Percentiles rank a stretch among this genome's conserved stretches.
These are phyloP conservation scores for Aphanomyces euteiches DNA, from an alignment of 352 stramenopile genomes.

Conservation along the genomic window DNA sequence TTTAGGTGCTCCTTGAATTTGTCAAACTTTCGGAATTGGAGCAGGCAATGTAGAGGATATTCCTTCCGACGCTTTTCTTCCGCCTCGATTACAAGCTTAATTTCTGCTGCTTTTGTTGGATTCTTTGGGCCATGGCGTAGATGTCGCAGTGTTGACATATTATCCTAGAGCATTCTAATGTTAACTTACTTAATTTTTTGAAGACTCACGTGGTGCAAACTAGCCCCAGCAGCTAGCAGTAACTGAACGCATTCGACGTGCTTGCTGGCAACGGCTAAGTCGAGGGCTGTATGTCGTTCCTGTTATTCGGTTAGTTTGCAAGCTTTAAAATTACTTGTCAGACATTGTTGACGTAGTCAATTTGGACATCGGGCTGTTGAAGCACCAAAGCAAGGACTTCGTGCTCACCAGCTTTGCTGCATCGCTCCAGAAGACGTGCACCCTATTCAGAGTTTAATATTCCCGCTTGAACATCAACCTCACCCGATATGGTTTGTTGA, in stretches of 20 bases:
- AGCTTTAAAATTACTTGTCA: not conserved
- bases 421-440: not conserved
- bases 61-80: constrained; percentile 6
- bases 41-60: constrained; percentile 1
- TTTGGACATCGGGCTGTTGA: not conserved
- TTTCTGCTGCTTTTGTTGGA: not conserved
- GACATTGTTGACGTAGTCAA: constrained; percentile 5
- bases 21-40: not conserved
- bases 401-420: not conserved
- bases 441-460: not conserved
- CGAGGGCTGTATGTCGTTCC: not conserved
- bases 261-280: not conserved
- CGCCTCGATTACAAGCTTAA: not conserved
- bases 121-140: not conserved
- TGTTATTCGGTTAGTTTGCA: not conserved
- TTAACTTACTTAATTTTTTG: no score
- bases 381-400: not conserved
- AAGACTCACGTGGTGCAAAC: not conserved
- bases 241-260: not conserved
- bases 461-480: not conserved
- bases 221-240: constrained; percentile 2
- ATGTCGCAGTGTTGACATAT: not conserved
- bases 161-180: not conserved
- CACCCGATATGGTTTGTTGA: constrained; percentile 16
- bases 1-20: constrained; percentile 1